phyloP scores from a whole-genome alignment of 2,329 filamentous ascomycete genomes.

The Verticillium nubilum region DNA sequence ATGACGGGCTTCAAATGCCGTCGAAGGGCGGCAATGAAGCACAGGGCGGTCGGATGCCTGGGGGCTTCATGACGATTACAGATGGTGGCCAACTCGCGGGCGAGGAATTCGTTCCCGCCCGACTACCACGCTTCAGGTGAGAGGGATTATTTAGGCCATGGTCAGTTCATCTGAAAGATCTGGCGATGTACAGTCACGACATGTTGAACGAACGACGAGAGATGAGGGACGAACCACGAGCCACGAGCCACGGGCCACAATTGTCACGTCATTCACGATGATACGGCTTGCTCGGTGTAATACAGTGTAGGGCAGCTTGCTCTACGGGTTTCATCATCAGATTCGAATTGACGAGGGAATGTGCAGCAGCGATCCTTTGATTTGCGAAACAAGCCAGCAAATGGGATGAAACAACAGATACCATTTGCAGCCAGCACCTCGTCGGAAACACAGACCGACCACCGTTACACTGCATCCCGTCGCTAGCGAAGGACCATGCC shows the following conservation, averaged over 20 bases:
- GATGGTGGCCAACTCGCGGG: neutral
- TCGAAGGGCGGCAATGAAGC: neutral
- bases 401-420: neutral
- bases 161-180: neutral
- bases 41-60: neutral
- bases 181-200: neutral
- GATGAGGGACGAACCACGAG: neutral
- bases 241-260: neutral
- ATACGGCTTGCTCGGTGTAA: neutral
- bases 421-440: neutral
- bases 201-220: neutral
- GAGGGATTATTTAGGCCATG: neutral
- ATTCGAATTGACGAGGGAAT: neutral
- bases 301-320: neutral
- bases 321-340: neutral
- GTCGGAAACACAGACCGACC: neutral
- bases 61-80: neutral
- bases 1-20: neutral
- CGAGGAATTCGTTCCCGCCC: conserved; percentile 49
- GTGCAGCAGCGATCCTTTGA: neutral
- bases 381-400: neutral
- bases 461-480: neutral
- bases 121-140: conserved; percentile 50
- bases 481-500: neutral
- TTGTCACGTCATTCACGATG: conserved; percentile 11